Percentiles rank a stretch among this genome's conserved stretches.
Conservation (phyloP, 805 yeast genomes). For the Ogataea nitratoaversa region DNA sequence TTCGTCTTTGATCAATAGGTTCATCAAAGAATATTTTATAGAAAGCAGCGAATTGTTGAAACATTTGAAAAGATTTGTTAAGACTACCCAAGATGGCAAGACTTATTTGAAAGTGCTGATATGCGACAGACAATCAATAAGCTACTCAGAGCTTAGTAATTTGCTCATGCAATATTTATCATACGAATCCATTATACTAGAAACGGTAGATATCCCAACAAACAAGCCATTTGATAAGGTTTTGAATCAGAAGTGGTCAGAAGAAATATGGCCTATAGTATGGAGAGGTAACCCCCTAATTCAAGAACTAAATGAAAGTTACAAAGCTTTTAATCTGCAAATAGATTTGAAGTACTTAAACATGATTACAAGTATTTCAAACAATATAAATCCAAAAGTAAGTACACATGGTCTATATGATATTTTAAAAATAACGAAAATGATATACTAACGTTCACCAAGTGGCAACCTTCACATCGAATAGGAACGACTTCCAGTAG, state of each 20-base stretch:
- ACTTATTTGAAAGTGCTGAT: conserved; percentile 11
- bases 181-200: conserved; percentile 6
- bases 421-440: not conserved
- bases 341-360: conserved; percentile 34
- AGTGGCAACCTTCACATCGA: not conserved
- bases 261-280: conserved; percentile 74
- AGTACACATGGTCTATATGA: not conserved
- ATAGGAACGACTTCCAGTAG: conserved; percentile 39
- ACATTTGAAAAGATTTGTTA: conserved; percentile 54
- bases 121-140: conserved; percentile 42
- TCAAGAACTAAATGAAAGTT: conserved; percentile 53
- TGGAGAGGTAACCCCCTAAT: conserved; percentile 92
- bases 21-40: conserved; percentile 22
- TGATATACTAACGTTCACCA: not conserved
- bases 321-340: conserved; percentile 38
- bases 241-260: conserved; percentile 62
- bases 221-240: conserved; percentile 70
- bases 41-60: conserved; percentile 27
- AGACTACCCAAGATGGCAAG: conserved; percentile 6
- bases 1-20: conserved; percentile 25
- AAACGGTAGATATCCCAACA: conserved; percentile 43
- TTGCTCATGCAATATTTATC: conserved; percentile 22
- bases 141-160: conserved; percentile 21
- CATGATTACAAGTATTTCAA: conserved; percentile 27
- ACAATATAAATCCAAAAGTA: conserved; percentile 3